Evolutionary conservation across 1,284 basidiomycete species (phyloP).

Genomic region (Malassezia dermatis): DNA sequence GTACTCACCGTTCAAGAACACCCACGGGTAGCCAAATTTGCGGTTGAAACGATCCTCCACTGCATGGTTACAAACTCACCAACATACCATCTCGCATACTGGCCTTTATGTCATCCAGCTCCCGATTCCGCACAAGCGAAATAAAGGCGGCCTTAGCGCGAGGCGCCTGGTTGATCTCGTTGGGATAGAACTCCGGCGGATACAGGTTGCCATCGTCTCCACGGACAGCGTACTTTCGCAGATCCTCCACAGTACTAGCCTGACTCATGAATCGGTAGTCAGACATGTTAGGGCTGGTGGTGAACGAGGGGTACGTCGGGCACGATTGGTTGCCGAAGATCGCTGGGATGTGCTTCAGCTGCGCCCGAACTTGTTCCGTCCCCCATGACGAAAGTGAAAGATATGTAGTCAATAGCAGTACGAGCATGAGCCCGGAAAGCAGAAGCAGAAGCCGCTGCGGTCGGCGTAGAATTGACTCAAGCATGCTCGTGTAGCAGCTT

Average conservation of each 20-base stretch:
- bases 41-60: slow-evolving; percentile 42
- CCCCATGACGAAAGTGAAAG: slow-evolving; percentile 11
- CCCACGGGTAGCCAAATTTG: slow-evolving; percentile 48
- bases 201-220: slow-evolving; percentile 43
- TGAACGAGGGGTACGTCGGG: neutral
- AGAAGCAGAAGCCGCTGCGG: slow-evolving; percentile 14
- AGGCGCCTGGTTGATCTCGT: slow-evolving; percentile 32
- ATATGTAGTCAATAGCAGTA: slow-evolving; percentile 10
- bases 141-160: slow-evolving; percentile 48
- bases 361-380: slow-evolving; percentile 4
- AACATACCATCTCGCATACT: slow-evolving; percentile 27
- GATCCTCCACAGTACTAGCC: slow-evolving; percentile 29
- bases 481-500: slow-evolving; percentile 4
- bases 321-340: slow-evolving; percentile 4
- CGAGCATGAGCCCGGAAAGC: slow-evolving; percentile 6
- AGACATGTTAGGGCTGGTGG: neutral
- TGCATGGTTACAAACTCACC: neutral
- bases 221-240: slow-evolving; percentile 29
- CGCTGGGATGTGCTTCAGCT: slow-evolving; percentile 6
- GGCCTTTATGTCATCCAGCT: slow-evolving; percentile 35
- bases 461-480: slow-evolving; percentile 13
- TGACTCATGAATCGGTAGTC: slow-evolving; percentile 9
- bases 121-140: slow-evolving; percentile 43
- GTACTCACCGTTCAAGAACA: slow-evolving; percentile 48
- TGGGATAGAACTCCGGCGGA: slow-evolving; percentile 36